Evolutionary conservation across 768 basidiomycete genomes (phyloP), one percentile per base, ranked within the genome.

Genomic region (Russula virescens): DNA sequence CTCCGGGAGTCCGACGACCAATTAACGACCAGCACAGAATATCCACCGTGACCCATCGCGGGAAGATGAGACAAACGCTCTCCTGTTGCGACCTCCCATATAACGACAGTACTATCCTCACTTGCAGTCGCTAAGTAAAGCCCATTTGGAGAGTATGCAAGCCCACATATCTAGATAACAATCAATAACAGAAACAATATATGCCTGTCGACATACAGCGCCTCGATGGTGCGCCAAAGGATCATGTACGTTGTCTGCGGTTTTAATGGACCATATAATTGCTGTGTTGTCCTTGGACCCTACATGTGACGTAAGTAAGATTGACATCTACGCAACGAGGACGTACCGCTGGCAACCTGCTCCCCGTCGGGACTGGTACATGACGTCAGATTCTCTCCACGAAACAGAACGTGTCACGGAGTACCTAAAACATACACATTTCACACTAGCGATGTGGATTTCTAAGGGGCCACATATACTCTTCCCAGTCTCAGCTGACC

Each of bases 31-130:
- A 49, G 50, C n/a, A 62, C 40, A n/a, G n/a, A n/a, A 19, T 57
- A 57, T 38, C 55, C 54, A 13, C 23, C 43, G 35, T 62, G 55
- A 13, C 50, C 55, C 1, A 40, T 48, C n/a, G n/a, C n/a, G 18
- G 58, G 42, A 25, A 10, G 21, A 2, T 54, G 23, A 11, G 74
- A 71, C 16, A 81, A 61, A 61, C 77, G 78, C 66, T 80, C 78
- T 0, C 81, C 80, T 2, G 75, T 75, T 40, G 67, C 62, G 6
- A 75, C 70, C 65, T 83, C 79, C 81, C 81, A 83, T 26, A 83
- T 63, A 53, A 73, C 74, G 62, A 81, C 78, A 23, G 73, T 71
- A 71, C 79, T 79, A 69, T 83, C 81, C 28, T 80, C 69, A 26
- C 78, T 78, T 0, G 78, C 80, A 0, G 80, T 80, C 5, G 76